phyloP scores from a whole-genome alignment of 768 basidiomycete genomes.

The Auriscalpium orientale region DNA sequence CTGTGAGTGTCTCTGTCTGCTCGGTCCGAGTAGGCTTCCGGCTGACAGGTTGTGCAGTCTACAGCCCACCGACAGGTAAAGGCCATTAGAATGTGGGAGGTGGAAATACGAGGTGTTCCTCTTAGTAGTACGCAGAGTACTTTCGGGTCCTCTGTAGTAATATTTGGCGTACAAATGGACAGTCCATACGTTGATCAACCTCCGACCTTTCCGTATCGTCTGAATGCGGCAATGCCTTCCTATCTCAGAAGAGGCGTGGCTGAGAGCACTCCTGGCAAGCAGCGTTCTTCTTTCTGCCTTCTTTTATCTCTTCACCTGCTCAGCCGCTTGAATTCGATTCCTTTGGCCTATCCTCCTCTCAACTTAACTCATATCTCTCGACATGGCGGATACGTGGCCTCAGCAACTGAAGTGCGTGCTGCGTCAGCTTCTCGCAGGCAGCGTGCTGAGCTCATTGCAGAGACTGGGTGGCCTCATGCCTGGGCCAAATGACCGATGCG shows the following conservation, averaged over 20 bases:
- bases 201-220: no score
- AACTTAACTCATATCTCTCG: constrained; percentile 39
- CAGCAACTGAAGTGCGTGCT: constrained; percentile 62
- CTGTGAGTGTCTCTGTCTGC: constrained; percentile 45
- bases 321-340: background rate
- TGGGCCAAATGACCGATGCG: constrained; percentile 83
- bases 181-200: no score
- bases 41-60: constrained; percentile 32
- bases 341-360: background rate
- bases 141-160: constrained; percentile 8
- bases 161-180: constrained; percentile 2
- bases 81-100: constrained; percentile 37
- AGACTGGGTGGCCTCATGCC: constrained; percentile 91
- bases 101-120: background rate
- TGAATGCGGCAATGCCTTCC: no score
- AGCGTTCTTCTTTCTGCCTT: background rate
- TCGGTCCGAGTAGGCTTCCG: background rate
- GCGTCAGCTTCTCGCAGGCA: background rate
- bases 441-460: constrained; percentile 35
- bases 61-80: constrained; percentile 54
- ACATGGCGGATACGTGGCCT: constrained; percentile 62
- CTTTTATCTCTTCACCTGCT: background rate
- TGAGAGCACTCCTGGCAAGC: no score
- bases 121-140: constrained; percentile 1
- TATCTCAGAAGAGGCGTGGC: no score